Conservation (phyloP, 2,329 filamentous ascomycete genomes). For the Sarocladiaceae sp. region DNA sequence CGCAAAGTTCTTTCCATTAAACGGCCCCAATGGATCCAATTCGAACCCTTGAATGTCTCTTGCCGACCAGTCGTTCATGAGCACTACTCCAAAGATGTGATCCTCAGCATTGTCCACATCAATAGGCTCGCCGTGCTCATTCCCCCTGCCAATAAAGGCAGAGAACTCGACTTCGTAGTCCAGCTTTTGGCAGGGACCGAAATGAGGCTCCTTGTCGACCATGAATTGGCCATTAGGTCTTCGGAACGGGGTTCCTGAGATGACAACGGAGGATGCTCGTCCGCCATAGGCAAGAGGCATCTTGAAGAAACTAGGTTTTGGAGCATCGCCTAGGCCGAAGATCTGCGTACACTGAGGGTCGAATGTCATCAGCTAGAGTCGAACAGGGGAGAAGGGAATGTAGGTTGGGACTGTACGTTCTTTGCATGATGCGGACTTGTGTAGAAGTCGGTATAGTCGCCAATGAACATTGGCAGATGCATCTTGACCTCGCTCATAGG, state of each 20-base stretch:
- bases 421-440: slow-evolving; percentile 72
- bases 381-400: too few species aligned
- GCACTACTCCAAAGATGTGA: slow-evolving; percentile 62
- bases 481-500: slow-evolving; percentile 43
- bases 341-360: too few species aligned
- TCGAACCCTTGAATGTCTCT: slow-evolving; percentile 57
- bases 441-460: slow-evolving; percentile 82
- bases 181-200: slow-evolving; percentile 52
- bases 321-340: slow-evolving; percentile 63
- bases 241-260: slow-evolving; percentile 66
- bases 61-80: slow-evolving; percentile 60
- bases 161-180: slow-evolving; percentile 77
- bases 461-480: slow-evolving; percentile 69
- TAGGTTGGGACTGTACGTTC: slow-evolving; percentile 55
- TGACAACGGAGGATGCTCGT: slow-evolving; percentile 65
- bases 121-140: slow-evolving; percentile 59
- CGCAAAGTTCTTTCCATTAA: slow-evolving; percentile 56
- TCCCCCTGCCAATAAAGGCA: slow-evolving; percentile 63
- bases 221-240: slow-evolving; percentile 71
- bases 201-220: slow-evolving; percentile 39
- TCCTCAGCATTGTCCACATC: slow-evolving; percentile 59
- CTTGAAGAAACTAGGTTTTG: slow-evolving; percentile 76
- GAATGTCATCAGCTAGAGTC: too few species aligned
- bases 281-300: slow-evolving; percentile 77
- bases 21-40: slow-evolving; percentile 55